Evolutionary conservation across 2,329 filamentous ascomycete genomes (phyloP), one percentile per base, ranked within the genome.

Genomic region (Xylaria sp.): DNA sequence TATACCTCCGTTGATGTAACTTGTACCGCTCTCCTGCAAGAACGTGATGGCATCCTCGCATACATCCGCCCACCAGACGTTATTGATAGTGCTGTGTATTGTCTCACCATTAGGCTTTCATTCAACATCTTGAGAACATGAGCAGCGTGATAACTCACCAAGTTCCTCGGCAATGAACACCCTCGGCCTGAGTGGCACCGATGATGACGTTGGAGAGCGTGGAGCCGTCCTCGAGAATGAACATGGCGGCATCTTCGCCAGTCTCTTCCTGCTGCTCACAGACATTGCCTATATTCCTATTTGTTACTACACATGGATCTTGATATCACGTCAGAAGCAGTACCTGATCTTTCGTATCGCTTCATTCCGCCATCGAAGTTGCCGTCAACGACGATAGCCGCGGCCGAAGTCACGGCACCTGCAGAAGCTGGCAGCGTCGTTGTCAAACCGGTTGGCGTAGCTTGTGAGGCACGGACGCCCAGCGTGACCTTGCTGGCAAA

Each of bases 161-260:
- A 50, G 61, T 59, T 54, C 78, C 78, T 48, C 73, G 68, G 63
- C 78, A 80, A 70, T 80, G 77, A 5, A 80, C 73, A 44, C 78
- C 78, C 64, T 80, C 77, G 16, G 71, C 68, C 61, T 79, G 76
- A 67, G 78, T 72, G 49, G 72, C 69, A 60, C 78, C 78, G 34
- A 80, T 80, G 61, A 78, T 79, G 49, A 76, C 78, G 58, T 80
- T 80, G 59, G 71, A 75, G 51, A 80, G 71, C 0, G 74, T 76
- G 7, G 76, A 78, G 1, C 78, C 77, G 0, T 70, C 61, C 59
- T 76, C 70, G 53, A 67, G 62, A 47, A 62, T 54, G 57, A 68
- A 67, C 52, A 69, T 65, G 35, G 67, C 63, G 53, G 67, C 66
- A 0, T 54, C 18, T 46, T 67, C 64, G 11, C 67, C 66, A 16